Percentiles rank a stretch among this genome's conserved stretches.
phyloP scores from a whole-genome alignment of 306 rosid genomes.

The Styphnolobium japonicum region DNA sequence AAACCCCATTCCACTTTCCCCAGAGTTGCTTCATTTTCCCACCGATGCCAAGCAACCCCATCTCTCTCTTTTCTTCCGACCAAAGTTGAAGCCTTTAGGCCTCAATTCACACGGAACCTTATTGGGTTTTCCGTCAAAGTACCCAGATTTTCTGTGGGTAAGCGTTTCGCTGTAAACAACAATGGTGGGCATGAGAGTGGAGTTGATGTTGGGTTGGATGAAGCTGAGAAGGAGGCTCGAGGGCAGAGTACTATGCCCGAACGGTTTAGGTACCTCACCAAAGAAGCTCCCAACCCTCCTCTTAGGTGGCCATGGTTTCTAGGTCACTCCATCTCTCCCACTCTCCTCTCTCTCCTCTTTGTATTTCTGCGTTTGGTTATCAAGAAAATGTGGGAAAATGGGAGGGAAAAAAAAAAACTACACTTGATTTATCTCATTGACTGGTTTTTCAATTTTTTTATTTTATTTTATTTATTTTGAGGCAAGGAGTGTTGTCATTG shows the following conservation, averaged over 20 bases:
- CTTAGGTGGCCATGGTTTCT: slow-evolving; percentile 82
- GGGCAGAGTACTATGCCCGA: slow-evolving; percentile 74
- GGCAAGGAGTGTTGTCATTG: background rate
- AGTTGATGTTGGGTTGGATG: slow-evolving; percentile 25
- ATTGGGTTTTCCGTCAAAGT: slow-evolving; percentile 32
- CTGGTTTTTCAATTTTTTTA: background rate
- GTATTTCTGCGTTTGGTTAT: slow-evolving; percentile 7
- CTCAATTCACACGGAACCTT: slow-evolving; percentile 12
- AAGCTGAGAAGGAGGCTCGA: slow-evolving; percentile 56
- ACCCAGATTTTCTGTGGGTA: slow-evolving; percentile 26
- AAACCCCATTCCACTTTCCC: slow-evolving; percentile 22
- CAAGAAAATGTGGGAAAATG: background rate
- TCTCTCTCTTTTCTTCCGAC: slow-evolving; percentile 21
- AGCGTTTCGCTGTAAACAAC: slow-evolving; percentile 33
- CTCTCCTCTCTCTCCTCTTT: background rate
- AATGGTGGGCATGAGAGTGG: background rate
- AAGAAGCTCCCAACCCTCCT: slow-evolving; percentile 75
- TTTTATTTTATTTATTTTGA: background rate
- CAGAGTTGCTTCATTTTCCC: slow-evolving; percentile 24
- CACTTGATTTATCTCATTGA: background rate
- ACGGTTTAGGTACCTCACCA: slow-evolving; percentile 63
- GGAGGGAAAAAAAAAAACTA: background rate
- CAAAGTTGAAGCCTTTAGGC: slow-evolving; percentile 29
- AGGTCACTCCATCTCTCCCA: slow-evolving; percentile 42
- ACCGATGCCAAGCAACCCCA: slow-evolving; percentile 13